Evolutionary conservation across 176 grass and related monocot species (phyloP).

Genomic region (Neostapfia colusana): DNA sequence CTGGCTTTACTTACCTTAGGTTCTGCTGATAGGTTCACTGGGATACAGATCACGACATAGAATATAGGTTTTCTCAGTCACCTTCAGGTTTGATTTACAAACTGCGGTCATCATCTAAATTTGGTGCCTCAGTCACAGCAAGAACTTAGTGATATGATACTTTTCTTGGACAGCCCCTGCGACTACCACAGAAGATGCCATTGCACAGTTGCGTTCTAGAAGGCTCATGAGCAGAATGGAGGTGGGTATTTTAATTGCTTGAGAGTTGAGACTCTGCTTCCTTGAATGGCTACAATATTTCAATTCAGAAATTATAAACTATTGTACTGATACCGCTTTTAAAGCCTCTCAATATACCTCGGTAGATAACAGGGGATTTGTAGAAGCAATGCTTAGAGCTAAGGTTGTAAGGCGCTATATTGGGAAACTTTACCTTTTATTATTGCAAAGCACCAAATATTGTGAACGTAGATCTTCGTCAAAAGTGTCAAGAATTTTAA

Average conservation of each 20-base stretch:
- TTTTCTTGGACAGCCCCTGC: slow-evolving; percentile 46
- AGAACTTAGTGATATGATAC: background rate
- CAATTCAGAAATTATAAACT: slow-evolving; percentile 3
- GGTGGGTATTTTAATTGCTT: slow-evolving; percentile 46
- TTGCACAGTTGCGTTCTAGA: slow-evolving; percentile 83
- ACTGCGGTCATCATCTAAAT: slow-evolving; percentile 22
- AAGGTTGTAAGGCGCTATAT: background rate
- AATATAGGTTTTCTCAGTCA: slow-evolving; percentile 62
- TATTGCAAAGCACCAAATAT: background rate
- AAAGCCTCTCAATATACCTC: background rate
- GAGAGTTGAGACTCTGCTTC: slow-evolving; percentile 15
- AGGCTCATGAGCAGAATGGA: slow-evolving; percentile 94
- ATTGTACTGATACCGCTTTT: background rate
- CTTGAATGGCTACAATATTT: background rate
- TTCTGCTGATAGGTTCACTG: slow-evolving; percentile 63
- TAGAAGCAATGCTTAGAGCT: background rate
- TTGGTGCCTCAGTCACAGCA: slow-evolving; percentile 10
- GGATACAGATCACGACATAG: slow-evolving; percentile 67
- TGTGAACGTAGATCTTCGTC: background rate
- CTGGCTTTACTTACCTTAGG: slow-evolving; percentile 36
- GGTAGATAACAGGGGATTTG: background rate
- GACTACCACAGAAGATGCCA: slow-evolving; percentile 87
- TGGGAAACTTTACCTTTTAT: background rate
- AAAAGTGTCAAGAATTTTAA: background rate
- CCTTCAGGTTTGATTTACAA: slow-evolving; percentile 57